Evolutionary conservation across 202 grass and related monocot species (phyloP).

Genomic region (Dendrocalamus latiflorus): DNA sequence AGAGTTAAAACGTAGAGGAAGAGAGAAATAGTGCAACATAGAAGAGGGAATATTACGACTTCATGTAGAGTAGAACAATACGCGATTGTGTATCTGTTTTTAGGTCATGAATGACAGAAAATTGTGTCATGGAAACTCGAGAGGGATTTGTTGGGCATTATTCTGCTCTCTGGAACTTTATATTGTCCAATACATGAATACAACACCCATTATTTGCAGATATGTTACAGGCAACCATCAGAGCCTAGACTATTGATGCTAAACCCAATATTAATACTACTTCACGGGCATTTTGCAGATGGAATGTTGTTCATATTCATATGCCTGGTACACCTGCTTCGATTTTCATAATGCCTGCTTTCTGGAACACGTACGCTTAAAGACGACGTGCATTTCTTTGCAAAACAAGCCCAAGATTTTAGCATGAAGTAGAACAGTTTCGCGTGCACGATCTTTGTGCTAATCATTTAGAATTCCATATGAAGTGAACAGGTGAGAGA

Average conservation of each 20-base stretch:
- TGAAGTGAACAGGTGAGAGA: background rate
- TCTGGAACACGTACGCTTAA: background rate
- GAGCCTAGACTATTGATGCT: background rate
- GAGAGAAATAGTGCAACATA: background rate
- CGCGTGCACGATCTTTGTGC: conserved; percentile 13
- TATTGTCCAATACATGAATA: background rate
- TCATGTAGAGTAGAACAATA: background rate
- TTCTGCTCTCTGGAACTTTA: background rate
- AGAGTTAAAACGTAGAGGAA: background rate
- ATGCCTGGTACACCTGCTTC: no score
- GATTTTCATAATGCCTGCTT: background rate
- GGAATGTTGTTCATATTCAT: background rate
- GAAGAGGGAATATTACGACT: background rate
- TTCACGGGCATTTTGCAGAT: background rate
- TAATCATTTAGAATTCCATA: background rate
- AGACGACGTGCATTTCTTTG: background rate
- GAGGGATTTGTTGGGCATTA: background rate
- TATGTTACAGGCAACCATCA: background rate
- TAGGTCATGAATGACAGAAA: background rate
- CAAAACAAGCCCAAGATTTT: background rate
- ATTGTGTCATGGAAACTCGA: background rate
- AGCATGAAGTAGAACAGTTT: background rate
- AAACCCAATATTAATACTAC: no score
- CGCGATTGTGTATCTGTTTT: background rate
- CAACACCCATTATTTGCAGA: background rate